Evolutionary conservation across 176 grass and related monocot genomes (phyloP).

Genomic region (Juncus effusus): DNA sequence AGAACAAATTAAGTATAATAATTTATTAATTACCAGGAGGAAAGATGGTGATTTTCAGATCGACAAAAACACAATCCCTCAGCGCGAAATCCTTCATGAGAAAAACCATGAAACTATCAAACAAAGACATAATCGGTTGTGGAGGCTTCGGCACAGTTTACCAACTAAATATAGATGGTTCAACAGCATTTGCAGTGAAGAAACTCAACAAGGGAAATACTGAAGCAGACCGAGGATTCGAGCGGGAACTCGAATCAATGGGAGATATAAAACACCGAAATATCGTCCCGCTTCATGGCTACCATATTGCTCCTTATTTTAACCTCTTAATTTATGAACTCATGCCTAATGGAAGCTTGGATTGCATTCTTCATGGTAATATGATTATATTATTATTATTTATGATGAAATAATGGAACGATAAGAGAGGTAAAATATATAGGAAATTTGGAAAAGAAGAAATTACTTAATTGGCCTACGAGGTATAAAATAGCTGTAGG

Average conservation of each 20-base stretch:
- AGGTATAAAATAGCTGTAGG: slow-evolving; percentile 51
- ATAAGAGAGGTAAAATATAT: not conserved
- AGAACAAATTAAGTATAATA: not conserved
- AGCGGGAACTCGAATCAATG: slow-evolving; percentile 74
- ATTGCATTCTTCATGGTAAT: slow-evolving; percentile 43
- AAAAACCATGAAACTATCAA: slow-evolving; percentile 50
- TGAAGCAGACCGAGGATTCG: slow-evolving; percentile 59
- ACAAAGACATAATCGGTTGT: slow-evolving; percentile 73
- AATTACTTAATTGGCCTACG: slow-evolving; percentile 38
- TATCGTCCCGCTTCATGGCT: slow-evolving; percentile 63
- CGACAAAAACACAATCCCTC: slow-evolving; percentile 33
- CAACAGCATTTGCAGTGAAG: slow-evolving; percentile 58
- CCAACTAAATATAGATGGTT: slow-evolving; percentile 36
- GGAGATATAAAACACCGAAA: slow-evolving; percentile 84
- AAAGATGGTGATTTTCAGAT: slow-evolving; percentile 75
- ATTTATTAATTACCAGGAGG: slow-evolving; percentile 38
- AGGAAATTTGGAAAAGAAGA: slow-evolving; percentile 34
- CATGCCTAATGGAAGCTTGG: slow-evolving; percentile 78
- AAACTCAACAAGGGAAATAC: slow-evolving; percentile 48
- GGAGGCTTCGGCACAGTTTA: slow-evolving; percentile 73
- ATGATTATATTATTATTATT: too few relatives aligned
- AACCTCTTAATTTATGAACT: slow-evolving; percentile 92
- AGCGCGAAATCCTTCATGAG: slow-evolving; percentile 48
- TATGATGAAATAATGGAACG: too few relatives aligned
- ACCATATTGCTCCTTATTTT: slow-evolving; percentile 58